Evolutionary conservation across 768 basidiomycete genomes (phyloP), one percentile per base, ranked within the genome.

Genomic region (Hirschioporus abietinus): DNA sequence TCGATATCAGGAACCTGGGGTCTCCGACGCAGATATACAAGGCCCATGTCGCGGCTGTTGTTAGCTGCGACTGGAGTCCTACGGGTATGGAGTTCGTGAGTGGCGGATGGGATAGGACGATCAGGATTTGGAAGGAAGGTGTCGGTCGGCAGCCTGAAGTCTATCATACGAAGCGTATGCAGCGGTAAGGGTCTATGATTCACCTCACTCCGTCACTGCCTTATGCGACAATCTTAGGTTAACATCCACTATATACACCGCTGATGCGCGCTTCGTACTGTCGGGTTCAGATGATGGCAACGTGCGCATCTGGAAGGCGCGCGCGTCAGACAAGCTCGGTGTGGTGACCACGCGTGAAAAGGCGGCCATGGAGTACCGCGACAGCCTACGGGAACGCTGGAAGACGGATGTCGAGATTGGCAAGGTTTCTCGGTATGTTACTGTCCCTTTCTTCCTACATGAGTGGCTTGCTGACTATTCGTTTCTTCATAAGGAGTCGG

Each of bases 151-250:
- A 84, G 7, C 86, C 91, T 18, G 96, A 99, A 75, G 90, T 95
- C 7, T 99, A 99, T 74, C 96, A 99, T 76, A 96, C 95, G 18
- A 99, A 99, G 79, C 92, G 97, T 60, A 99, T 99, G 97, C 97
- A 99, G 77, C 86, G 95, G 93, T 93, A 63, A 52, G 80, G 30
- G 30, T 8, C 8, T 73, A 18, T 6, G 30, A n/a, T n/a, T 30
- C 24, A 6, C 25, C 15, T 36, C 58, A 12, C 23, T 57, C 17
- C n/a, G 18, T 6, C 30, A 20, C 26, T 8, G 59, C 26, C 25
- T 25, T 58, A 27, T 58, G 8, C 8, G 35, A 42, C 57, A 10
- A 8, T 6, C 20, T 5, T 72, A 95, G 96, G 68, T 93, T 99
- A 35, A 91, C 93, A 60, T 92, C 95, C 17, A 88, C 94, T 2